A percentile compares a stretch with the other conserved stretches of the same genome.
These are phyloP conservation scores for Boletus hoseneyae DNA, from an alignment of 1,284 basidiomycete genomes.

Conservation along the genomic window DNA sequence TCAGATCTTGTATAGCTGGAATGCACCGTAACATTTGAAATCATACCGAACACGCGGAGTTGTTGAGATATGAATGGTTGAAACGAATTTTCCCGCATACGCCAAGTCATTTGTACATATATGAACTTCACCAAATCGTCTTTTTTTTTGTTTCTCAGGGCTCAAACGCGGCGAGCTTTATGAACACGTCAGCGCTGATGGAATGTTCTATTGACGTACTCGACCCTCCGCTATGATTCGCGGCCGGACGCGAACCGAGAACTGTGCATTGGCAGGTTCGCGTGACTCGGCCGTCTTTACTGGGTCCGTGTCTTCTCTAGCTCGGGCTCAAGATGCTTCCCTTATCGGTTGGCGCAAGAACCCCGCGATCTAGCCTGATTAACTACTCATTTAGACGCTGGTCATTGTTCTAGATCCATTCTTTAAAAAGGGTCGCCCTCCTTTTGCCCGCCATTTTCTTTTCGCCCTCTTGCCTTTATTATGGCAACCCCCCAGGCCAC, in stretches of 20 bases:
- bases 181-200: constrained; percentile 35
- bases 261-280: constrained; percentile 22
- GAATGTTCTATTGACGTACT: constrained; percentile 36
- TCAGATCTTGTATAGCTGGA: constrained; percentile 31
- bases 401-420: constrained; percentile 36
- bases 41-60: constrained; percentile 10
- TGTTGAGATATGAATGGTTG: constrained; percentile 13
- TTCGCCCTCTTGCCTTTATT: constrained; percentile 35
- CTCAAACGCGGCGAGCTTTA: constrained; percentile 23
- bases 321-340: constrained; percentile 27
- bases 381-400: constrained; percentile 37
- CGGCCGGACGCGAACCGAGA: constrained; percentile 26
- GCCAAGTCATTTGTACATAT: constrained; percentile 35
- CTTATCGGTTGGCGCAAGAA: constrained; percentile 35
- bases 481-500: constrained; percentile 56
- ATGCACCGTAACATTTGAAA: constrained; percentile 30
- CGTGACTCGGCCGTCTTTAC: constrained; percentile 25
- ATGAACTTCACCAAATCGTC: constrained; percentile 28
- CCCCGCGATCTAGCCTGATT: constrained; percentile 42
- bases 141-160: constrained; percentile 26
- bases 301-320: constrained; percentile 22
- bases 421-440: constrained; percentile 42
- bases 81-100: constrained; percentile 8
- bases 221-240: constrained; percentile 26
- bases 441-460: constrained; percentile 34